Conservation (phyloP, 768 basidiomycete genomes). For the Leccinum arenicola region DNA sequence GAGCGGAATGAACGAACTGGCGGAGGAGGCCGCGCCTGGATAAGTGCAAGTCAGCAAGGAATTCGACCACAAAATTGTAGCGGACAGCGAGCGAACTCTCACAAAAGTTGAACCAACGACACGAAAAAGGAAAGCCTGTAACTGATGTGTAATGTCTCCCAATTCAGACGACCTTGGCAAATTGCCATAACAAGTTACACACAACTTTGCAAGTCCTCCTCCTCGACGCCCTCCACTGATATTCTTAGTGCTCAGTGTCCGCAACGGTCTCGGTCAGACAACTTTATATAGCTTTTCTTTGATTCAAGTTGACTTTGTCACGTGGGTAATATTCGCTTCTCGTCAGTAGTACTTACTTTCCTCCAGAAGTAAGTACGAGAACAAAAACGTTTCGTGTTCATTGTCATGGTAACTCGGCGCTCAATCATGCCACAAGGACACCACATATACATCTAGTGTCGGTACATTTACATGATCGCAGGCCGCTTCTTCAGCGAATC, state of each 20-base stretch:
- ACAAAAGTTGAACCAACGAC: slow-evolving; percentile 34
- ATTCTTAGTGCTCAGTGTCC: slow-evolving; percentile 12
- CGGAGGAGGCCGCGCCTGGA: slow-evolving; percentile 73
- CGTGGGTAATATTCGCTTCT: slow-evolving; percentile 20
- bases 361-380: background rate
- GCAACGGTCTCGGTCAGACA: slow-evolving; percentile 10
- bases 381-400: slow-evolving; percentile 10
- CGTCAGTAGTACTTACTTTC: background rate
- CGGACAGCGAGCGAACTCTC: slow-evolving; percentile 20
- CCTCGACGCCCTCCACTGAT: slow-evolving; percentile 11
- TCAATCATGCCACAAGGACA: background rate
- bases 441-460: background rate
- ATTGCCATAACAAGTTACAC: slow-evolving; percentile 33
- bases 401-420: slow-evolving; percentile 13
- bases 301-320: slow-evolving; percentile 50
- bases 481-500: slow-evolving; percentile 21
- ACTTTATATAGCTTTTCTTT: slow-evolving; percentile 43
- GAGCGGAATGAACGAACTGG: slow-evolving; percentile 54
- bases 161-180: slow-evolving; percentile 13
- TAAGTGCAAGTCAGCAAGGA: slow-evolving; percentile 12
- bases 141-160: slow-evolving; percentile 51
- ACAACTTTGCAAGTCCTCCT: background rate
- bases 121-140: slow-evolving; percentile 39
- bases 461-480: slow-evolving; percentile 7
- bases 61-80: background rate